These are phyloP conservation scores for Volvariella surrecta DNA, from an alignment of 1,284 basidiomycete species.

Conservation along the genomic window DNA sequence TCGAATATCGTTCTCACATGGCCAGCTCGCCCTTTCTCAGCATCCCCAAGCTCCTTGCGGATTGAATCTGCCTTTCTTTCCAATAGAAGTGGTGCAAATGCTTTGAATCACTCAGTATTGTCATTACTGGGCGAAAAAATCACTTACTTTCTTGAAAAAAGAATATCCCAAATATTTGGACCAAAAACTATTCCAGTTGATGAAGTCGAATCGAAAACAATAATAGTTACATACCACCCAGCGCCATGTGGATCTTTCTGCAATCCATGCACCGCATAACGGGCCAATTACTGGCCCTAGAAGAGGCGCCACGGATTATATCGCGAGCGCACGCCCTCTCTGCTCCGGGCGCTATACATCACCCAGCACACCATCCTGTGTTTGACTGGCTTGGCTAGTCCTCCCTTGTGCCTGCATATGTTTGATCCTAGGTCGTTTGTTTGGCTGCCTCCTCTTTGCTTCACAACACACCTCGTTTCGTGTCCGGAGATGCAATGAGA, in stretches of 20 bases:
- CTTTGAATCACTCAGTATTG: conserved; percentile 21
- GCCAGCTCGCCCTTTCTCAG: conserved; percentile 29
- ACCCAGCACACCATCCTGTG: conserved; percentile 62
- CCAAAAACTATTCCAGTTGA: conserved; percentile 40
- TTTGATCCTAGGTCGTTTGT: no score
- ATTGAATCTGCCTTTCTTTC: conserved; percentile 48
- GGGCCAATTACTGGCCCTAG: conserved; percentile 62
- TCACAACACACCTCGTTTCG: no score
- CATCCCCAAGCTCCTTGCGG: conserved; percentile 26
- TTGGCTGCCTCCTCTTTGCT: no score
- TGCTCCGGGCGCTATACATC: conserved; percentile 68
- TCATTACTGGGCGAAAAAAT: background rate
- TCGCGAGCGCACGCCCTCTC: conserved; percentile 56
- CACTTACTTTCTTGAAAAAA: conserved; percentile 55
- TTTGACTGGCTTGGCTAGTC: no score
- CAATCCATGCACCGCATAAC: conserved; percentile 56
- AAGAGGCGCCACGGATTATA: conserved; percentile 61
- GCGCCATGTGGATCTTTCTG: conserved; percentile 61
- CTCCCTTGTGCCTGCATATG: no score
- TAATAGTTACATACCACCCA: conserved; percentile 42
- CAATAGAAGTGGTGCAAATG: conserved; percentile 55
- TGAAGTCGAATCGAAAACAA: background rate
- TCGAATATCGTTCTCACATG: conserved; percentile 39
- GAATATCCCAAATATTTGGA: conserved; percentile 49
- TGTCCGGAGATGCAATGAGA: no score